Percentiles rank a stretch among this genome's conserved stretches.
These are phyloP conservation scores for Oryza punctata DNA, from an alignment of 176 grass and related monocot species.

Conservation along the genomic window DNA sequence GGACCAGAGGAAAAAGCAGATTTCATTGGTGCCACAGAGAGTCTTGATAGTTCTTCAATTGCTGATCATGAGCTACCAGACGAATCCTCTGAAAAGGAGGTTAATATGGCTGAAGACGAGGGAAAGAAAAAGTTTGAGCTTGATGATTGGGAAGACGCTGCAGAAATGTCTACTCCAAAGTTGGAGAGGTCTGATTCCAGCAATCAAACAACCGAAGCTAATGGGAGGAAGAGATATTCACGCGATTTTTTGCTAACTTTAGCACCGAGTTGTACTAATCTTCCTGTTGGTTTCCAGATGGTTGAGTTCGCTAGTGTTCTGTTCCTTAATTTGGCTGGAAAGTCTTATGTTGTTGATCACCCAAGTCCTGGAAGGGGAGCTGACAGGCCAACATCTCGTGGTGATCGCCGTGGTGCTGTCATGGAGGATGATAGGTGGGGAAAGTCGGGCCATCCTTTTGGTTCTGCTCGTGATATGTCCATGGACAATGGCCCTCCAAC, in stretches of 20 bases:
- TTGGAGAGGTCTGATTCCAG: constrained; percentile 41
- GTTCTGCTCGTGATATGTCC: constrained; percentile 67
- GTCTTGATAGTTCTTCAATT: constrained; percentile 38
- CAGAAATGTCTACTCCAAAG: constrained; percentile 81
- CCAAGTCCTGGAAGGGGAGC: constrained; percentile 58
- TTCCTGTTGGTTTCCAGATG: constrained; percentile 74
- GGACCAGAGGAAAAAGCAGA: constrained; percentile 76
- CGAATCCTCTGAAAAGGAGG: constrained; percentile 46
- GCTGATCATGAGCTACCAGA: constrained; percentile 25
- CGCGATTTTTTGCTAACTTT: constrained; percentile 93
- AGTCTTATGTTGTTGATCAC: constrained; percentile 62
- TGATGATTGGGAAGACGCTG: constrained; percentile 97
- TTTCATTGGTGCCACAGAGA: constrained; percentile 29
- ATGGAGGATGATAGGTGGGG: constrained; percentile 80
- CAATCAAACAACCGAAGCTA: constrained; percentile 42
- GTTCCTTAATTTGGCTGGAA: constrained; percentile 53
- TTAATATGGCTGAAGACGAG: constrained; percentile 52
- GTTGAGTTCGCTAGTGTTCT: constrained; percentile 46
- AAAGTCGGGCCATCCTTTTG: constrained; percentile 52
- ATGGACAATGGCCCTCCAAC: constrained; percentile 46
- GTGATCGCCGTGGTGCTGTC: constrained; percentile 48
- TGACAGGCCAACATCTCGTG: constrained; percentile 67
- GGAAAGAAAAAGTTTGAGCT: constrained; percentile 62
- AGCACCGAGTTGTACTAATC: constrained; percentile 44
- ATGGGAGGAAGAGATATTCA: constrained; percentile 65